Percentiles rank a stretch among this genome's conserved stretches.
Evolutionary conservation across 129 eudicot species (phyloP).

Genomic region (Arctium lappa): DNA sequence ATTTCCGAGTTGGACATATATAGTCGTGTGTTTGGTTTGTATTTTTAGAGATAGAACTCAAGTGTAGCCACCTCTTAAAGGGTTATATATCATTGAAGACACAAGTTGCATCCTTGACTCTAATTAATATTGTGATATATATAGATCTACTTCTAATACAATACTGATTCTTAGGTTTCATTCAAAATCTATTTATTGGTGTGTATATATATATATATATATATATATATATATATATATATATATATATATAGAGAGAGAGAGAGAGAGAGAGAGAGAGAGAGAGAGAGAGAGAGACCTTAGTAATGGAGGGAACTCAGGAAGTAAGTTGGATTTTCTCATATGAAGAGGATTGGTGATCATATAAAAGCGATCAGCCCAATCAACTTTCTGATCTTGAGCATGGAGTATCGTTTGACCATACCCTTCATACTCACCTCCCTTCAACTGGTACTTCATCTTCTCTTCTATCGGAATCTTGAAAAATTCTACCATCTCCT

Average conservation of each 20-base stretch:
- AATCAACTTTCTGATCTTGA: conserved; percentile 45
- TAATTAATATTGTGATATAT: not conserved
- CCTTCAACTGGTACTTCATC: conserved; percentile 32
- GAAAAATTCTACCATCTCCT: conserved; percentile 37
- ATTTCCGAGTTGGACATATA: not conserved
- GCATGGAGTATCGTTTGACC: conserved; percentile 43
- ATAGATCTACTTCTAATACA: not conserved
- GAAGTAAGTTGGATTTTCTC: conserved; percentile 53
- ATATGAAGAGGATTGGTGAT: conserved; percentile 45
- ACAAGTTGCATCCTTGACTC: not conserved
- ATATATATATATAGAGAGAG: not conserved
- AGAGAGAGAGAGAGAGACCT: conserved; percentile 31
- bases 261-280: conserved; percentile 11
- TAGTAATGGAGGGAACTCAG: conserved; percentile 44
- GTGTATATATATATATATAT: not conserved
- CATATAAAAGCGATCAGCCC: conserved; percentile 61
- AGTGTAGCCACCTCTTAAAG: not conserved
- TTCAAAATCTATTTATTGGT: not conserved
- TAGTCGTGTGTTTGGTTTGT: not conserved
- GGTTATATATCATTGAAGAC: not conserved
- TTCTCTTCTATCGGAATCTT: conserved; percentile 51
- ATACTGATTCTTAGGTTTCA: not conserved
- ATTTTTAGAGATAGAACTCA: not conserved
- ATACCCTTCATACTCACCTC: conserved; percentile 57
- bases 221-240: not conserved